phyloP scores from a whole-genome alignment of 73 alveolate genomes.

The Paraurostyla sp. region DNA sequence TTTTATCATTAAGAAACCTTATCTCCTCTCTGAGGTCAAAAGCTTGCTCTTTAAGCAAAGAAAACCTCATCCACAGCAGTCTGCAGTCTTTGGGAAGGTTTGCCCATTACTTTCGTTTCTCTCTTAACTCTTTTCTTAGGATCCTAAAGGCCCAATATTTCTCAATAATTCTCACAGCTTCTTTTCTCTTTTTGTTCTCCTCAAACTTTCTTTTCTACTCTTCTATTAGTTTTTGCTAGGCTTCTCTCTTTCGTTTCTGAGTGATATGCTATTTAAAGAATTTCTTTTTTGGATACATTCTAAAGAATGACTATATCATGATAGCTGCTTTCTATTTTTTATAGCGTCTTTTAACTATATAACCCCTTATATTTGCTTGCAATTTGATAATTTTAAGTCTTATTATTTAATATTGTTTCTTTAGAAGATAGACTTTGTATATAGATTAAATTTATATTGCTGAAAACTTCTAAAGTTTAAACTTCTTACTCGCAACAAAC shows the following conservation, averaged over 20 bases:
- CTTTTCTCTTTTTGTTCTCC: not conserved
- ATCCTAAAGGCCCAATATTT: slow-evolving; percentile 3
- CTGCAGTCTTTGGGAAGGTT: slow-evolving; percentile 66
- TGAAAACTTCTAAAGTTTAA: too few species aligned
- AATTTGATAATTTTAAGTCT: not conserved
- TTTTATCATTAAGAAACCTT: slow-evolving; percentile 17
- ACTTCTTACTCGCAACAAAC: not conserved
- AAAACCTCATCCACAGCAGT: slow-evolving; percentile 60
- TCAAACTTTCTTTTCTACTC: slow-evolving; percentile 1
- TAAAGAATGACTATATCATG: not conserved
- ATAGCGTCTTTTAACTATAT: not conserved
- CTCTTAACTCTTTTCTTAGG: slow-evolving; percentile 24
- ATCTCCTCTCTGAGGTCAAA: slow-evolving; percentile 65
- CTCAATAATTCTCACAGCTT: slow-evolving; percentile 43
- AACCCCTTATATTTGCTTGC: not conserved
- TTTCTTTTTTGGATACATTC: slow-evolving; percentile 3
- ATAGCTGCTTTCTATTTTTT: not conserved
- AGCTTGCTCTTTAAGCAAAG: slow-evolving; percentile 61
- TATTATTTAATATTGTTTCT: not conserved
- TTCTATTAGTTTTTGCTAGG: not conserved
- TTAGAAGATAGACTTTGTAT: not conserved
- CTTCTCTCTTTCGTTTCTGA: not conserved
- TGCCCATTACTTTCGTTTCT: slow-evolving; percentile 42
- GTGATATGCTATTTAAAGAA: not conserved
- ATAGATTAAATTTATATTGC: not conserved